A percentile compares a stretch with the other conserved stretches of the same genome.
Evolutionary conservation across 2,329 filamentous ascomycete genomes (phyloP).

Genomic region (Pseudogymnoascus sp.): DNA sequence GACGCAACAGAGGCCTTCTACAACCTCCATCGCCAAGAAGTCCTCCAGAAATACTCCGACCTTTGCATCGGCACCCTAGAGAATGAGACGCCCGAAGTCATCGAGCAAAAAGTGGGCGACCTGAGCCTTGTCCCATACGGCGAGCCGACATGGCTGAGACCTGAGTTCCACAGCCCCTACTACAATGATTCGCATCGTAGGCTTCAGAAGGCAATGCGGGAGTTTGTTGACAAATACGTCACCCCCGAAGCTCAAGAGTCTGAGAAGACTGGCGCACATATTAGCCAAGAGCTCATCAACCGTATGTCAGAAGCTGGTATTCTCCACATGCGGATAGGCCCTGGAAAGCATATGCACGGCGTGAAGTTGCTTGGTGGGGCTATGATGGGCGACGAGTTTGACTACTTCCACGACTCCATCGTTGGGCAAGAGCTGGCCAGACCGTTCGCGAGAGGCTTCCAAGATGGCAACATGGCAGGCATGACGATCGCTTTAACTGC

Average conservation of each 20-base stretch:
- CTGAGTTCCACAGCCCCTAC: slow-evolving; percentile 70
- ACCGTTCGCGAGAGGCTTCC: slow-evolving; percentile 67
- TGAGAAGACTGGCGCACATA: slow-evolving; percentile 64
- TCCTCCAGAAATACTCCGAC: slow-evolving; percentile 69
- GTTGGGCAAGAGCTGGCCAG: slow-evolving; percentile 65
- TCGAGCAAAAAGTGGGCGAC: slow-evolving; percentile 61
- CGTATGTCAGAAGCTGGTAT: slow-evolving; percentile 67
- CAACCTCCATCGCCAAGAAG: slow-evolving; percentile 85
- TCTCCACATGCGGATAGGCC: slow-evolving; percentile 74
- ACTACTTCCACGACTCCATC: slow-evolving; percentile 80
- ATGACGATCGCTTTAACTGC: slow-evolving; percentile 78
- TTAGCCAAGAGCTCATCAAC: slow-evolving; percentile 65
- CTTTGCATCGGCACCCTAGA: slow-evolving; percentile 68
- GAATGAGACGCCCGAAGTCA: slow-evolving; percentile 66
- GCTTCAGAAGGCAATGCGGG: slow-evolving; percentile 60
- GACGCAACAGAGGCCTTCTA: slow-evolving; percentile 81
- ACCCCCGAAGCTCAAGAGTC: slow-evolving; percentile 67
- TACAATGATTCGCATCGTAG: slow-evolving; percentile 66
- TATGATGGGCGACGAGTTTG: slow-evolving; percentile 70
- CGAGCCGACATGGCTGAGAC: slow-evolving; percentile 74
- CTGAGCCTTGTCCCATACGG: slow-evolving; percentile 73
- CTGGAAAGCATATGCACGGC: slow-evolving; percentile 72
- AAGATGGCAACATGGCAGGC: slow-evolving; percentile 79
- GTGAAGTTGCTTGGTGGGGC: slow-evolving; percentile 59
- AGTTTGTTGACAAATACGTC: slow-evolving; percentile 65